Base-by-base conservation (phyloP, 2,329 filamentous ascomycete species). In the Diaporthe sp. region DNA sequence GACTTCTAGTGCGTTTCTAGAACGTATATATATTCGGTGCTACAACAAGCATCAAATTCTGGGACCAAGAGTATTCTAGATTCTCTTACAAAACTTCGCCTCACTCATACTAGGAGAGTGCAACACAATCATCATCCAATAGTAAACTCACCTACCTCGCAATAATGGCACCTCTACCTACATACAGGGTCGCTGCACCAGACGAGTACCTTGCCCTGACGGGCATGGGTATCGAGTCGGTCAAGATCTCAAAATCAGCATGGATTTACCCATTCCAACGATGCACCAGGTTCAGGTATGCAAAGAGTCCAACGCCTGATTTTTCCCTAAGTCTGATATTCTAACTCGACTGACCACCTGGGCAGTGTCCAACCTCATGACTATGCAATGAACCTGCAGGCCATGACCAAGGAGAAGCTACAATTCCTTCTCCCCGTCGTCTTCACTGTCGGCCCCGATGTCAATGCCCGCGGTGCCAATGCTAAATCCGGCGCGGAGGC, bases 161-260 rank as follows among this genome's bases (percentile, higher is more conserved):
- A 34, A 71, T 7, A 34, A 58, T 73, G 46, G 28, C 25, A 57
- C 58, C 61, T 5, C 10, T 58, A 60, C 72, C 46, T 15, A 4
- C 22, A 10, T 94, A 93, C 85, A 90, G 88, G 83, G 90, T 95
- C 78, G 93, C 94, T 28, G 90, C 91, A 74, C 92, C 94, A 39
- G 94, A 95, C 85, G 91, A 95, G 85, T 97, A 97, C 88, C 93
- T 97, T 84, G 94, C 95, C 88, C 91, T 97, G 80, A 97, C 94
- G 80, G 95, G 95, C 85, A 92, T 92, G 85, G 92, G 93, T 78
- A 89, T 98, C 79, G 88, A 92, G 58, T 92, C 90, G 80, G 91
- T 97, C 79, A 90, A 91, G 79, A 95, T 97, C 83, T 92, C 90
- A 81, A 98, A 97, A 85, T 93, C 94, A 78, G 89, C 92, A 73